Conservation (phyloP, 2,329 filamentous ascomycete species). For the Pseudogymnoascus sp. region DNA sequence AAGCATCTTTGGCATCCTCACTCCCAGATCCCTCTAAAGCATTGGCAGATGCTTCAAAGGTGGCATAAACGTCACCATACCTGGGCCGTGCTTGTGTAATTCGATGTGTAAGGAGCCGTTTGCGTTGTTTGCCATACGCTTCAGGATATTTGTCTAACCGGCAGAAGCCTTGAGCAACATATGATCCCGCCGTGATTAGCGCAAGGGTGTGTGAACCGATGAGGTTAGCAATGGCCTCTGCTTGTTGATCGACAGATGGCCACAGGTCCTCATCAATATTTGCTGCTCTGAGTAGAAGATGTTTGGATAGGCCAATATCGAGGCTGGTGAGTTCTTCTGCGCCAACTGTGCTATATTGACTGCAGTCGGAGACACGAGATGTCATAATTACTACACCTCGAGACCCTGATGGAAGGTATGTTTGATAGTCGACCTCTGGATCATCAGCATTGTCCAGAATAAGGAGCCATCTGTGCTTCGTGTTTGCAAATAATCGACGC, state of each 20-base stretch:
- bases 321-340: slow-evolving; percentile 7
- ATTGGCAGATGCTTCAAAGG: slow-evolving; percentile 30
- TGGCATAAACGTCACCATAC: slow-evolving; percentile 31
- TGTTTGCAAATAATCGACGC: slow-evolving; percentile 20
- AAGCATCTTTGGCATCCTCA: slow-evolving; percentile 22
- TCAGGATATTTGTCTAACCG: slow-evolving; percentile 15
- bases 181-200: not conserved
- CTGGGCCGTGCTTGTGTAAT: slow-evolving; percentile 26
- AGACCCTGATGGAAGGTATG: slow-evolving; percentile 24
- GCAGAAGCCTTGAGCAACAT: slow-evolving; percentile 15
- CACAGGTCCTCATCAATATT: not conserved
- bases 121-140: slow-evolving; percentile 13
- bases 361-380: slow-evolving; percentile 29
- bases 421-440: slow-evolving; percentile 21
- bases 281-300: slow-evolving; percentile 1
- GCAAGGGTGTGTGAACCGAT: slow-evolving; percentile 9
- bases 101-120: slow-evolving; percentile 25
- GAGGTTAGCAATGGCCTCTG: slow-evolving; percentile 9
- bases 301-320: not conserved
- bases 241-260: not conserved
- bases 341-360: slow-evolving; percentile 26
- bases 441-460: slow-evolving; percentile 39
- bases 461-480: slow-evolving; percentile 28
- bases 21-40: slow-evolving; percentile 18
- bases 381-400: slow-evolving; percentile 33